phyloP scores from a whole-genome alignment of 176 grass and related monocot genomes.

The Aegilops umbellulata region DNA sequence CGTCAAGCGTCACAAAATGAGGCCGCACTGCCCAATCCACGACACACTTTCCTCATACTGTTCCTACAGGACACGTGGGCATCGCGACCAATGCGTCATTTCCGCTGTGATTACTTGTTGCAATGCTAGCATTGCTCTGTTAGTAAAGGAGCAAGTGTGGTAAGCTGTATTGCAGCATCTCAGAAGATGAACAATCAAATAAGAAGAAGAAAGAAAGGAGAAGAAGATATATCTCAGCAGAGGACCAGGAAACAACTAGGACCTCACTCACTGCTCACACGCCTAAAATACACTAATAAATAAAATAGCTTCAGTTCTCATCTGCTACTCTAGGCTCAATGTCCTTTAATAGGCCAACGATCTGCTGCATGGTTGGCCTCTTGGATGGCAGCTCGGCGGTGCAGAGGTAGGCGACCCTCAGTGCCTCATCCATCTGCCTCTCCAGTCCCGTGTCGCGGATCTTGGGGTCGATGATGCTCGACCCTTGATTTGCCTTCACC shows the following conservation, averaged over 20 bases:
- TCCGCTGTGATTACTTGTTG: not conserved
- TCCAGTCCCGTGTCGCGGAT: constrained; percentile 68
- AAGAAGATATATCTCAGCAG: constrained; percentile 15
- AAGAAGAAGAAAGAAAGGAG: not conserved
- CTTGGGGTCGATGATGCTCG: constrained; percentile 70
- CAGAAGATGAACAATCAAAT: constrained; percentile 5
- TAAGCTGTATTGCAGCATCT: constrained; percentile 47
- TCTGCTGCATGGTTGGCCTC: constrained; percentile 97
- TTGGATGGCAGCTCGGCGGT: constrained; percentile 80
- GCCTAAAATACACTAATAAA: constrained; percentile 15
- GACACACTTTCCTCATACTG: not conserved
- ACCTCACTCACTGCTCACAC: constrained; percentile 25
- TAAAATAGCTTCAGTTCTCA: constrained; percentile 35
- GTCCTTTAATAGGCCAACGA: constrained; percentile 95
- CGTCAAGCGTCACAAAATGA: no score
- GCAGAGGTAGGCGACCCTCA: constrained; percentile 89
- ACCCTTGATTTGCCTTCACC: constrained; percentile 68
- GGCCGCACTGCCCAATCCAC: no score
- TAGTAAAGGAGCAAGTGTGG: constrained; percentile 32
- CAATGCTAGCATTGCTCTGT: constrained; percentile 5
- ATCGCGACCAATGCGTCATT: constrained; percentile 8
- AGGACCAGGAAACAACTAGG: constrained; percentile 35
- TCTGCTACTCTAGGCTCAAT: constrained; percentile 68
- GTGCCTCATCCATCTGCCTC: constrained; percentile 77
- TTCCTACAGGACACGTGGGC: not conserved